Percentiles rank a stretch among this genome's conserved stretches.
Evolutionary conservation across 2,329 filamentous ascomycete species (phyloP).

Genomic region (Cordyceps cateniannulata): DNA sequence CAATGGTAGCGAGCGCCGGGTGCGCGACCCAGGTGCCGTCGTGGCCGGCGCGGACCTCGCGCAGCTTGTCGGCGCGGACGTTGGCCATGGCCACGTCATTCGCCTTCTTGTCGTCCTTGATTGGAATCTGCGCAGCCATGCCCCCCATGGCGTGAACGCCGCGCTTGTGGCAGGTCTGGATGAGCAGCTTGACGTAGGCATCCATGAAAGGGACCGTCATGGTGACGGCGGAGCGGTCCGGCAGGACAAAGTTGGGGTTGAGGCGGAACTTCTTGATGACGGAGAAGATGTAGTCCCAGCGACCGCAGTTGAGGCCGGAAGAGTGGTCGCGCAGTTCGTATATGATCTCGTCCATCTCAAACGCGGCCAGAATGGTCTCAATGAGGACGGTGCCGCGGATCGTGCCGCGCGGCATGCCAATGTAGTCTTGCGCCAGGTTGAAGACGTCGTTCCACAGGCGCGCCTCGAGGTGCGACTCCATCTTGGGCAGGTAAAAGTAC

Average conservation of each 20-base stretch:
- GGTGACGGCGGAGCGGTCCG: conserved; percentile 83
- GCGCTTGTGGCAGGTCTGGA: conserved; percentile 95
- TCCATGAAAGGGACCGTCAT: conserved; percentile 99
- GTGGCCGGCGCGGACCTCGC: conserved; percentile 90
- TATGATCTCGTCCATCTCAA: conserved; percentile 99
- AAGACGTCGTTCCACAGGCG: conserved; percentile 97
- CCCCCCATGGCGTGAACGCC: conserved; percentile 99
- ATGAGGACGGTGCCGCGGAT: conserved; percentile 94
- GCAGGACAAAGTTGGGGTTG: conserved; percentile 86
- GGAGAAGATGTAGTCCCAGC: conserved; percentile 99
- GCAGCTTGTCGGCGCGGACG: conserved; percentile 90
- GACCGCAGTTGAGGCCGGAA: conserved; percentile 93
- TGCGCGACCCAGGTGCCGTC: conserved; percentile 98
- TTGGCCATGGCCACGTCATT: conserved; percentile 93
- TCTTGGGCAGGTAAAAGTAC: conserved; percentile 97
- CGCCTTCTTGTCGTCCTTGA: conserved; percentile 86
- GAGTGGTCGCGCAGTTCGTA: conserved; percentile 97
- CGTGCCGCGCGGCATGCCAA: conserved; percentile 82
- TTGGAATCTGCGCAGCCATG: conserved; percentile 98
- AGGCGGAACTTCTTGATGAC: conserved; percentile 99
- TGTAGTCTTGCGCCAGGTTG: conserved; percentile 90
- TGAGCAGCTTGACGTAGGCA: conserved; percentile 88
- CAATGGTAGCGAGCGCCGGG: conserved; percentile 82
- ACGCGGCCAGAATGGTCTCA: conserved; percentile 94
- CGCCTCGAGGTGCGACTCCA: conserved; percentile 96